Base-by-base conservation (phyloP, 139 green algal genomes). In the Astrephomene gubernaculifera region DNA sequence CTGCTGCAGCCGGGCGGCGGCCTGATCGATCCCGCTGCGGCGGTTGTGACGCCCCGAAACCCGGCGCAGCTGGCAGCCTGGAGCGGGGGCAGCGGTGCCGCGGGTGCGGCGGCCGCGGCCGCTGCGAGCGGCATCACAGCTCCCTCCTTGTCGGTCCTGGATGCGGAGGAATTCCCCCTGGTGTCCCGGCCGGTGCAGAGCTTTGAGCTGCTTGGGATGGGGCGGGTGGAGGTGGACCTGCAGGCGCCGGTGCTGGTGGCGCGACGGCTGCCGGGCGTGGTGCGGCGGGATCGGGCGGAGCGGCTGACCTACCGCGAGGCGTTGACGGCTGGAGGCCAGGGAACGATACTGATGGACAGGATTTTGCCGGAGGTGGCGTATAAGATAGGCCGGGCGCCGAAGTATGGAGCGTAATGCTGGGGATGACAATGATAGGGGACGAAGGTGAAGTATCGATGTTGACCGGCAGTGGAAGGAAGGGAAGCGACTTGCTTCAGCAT, bases 321-420 rank as follows among this genome's bases (percentile, higher is more conserved):
- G 29, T n/a, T 19, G 1, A 24, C 44, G 33, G 68, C 39, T 22
- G 94, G 93, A 21, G 91, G 84, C 0, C 43, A 22, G 17, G 75
- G 86, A 29, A 79, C 69, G 25, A 90, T 96, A 24, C 36, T 94
- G 49, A 71, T 81, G 31, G 92, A 96, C 38, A 84, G 92, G 38
- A 38, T 96, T 61, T 53, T 96, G 65, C 90, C 84, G 31, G 94
- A 96, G 83, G 54, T 96, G 12, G 89, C 91, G 0, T 96, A 95
- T 82, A 96, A 96, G 81, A 68, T 96, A 41, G 94, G 88, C 0
- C 79, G 91, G 5, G 92, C 92, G 0, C 82, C 87, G 9, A 96
- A 96, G 87, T 96, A 96, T 64, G 94, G 94, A 0, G 94, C 94
- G 7, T 96, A 67, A 90, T n/a, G n/a, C n/a, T n/a, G n/a, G n/a